These are phyloP conservation scores for Haberlea rhodopensis DNA, from an alignment of 257 asterid genomes.

Conservation along the genomic window DNA sequence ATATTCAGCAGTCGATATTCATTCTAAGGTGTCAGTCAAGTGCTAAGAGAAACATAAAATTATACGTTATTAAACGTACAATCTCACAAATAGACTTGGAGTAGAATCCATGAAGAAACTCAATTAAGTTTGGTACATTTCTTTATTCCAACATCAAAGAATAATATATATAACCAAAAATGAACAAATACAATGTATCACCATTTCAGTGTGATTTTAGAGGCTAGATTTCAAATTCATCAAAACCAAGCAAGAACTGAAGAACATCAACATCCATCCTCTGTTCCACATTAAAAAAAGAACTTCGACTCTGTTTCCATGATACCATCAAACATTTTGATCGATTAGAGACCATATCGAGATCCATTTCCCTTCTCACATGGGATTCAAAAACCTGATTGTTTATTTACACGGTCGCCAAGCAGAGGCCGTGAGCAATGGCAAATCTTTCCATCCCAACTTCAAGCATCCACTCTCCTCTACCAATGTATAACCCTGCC, in stretches of 20 bases:
- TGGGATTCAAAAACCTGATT: background rate
- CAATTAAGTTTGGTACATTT: background rate
- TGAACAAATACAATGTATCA: background rate
- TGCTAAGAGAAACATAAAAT: too few relatives aligned
- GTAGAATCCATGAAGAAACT: background rate
- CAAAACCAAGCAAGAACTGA: too few relatives aligned
- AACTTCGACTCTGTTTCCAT: background rate
- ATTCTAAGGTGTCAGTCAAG: background rate
- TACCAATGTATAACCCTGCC: constrained; percentile 86
- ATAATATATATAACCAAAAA: background rate
- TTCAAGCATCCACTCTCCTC: constrained; percentile 82
- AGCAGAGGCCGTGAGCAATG: constrained; percentile 85
- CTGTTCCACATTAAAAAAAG: background rate
- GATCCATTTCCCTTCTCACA: background rate
- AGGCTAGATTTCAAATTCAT: background rate
- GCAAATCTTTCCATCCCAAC: constrained; percentile 89
- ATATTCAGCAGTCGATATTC: too few relatives aligned
- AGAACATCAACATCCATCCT: background rate
- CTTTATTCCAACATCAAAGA: background rate
- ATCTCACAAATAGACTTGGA: background rate
- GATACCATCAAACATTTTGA: background rate
- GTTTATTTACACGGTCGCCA: constrained; percentile 67
- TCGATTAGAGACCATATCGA: too few relatives aligned
- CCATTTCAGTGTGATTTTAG: background rate
- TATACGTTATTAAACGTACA: background rate